Base-by-base conservation (phyloP, 1,284 basidiomycete genomes). In the Sparassis latifolia region DNA sequence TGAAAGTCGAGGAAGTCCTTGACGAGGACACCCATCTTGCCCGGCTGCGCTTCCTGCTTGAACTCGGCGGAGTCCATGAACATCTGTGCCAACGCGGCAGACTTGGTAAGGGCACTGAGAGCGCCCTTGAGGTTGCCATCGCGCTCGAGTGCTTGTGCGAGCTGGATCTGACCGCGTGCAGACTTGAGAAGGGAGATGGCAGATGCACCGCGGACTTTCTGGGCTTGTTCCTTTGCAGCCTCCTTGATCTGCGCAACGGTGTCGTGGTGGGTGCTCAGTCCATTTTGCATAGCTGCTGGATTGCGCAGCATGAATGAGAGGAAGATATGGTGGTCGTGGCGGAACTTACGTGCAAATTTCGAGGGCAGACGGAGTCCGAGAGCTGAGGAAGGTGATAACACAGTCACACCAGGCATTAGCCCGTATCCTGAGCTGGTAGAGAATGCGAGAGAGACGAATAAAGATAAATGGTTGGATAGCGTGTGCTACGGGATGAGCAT, bases 191-290 rank as follows among this genome's bases (percentile, higher is more conserved):
- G 73, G 5, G 75, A 68, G 33, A 76, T 61, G 9, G 81, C 68
- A 4, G 84, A 78, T 43, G 74, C 74, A 12, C 81, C 79, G 52
- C 78, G 76, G 51, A 75, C 72, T 51, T 69, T 77, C 46, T 73
- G 69, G 10, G 79, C 80, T 42, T 73, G 69, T 49, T 79, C 79
- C 62, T 75, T 82, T 7, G 79, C 82, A 60, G 71, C 77, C 47
- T 74, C 72, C 64, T 85, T 86, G 62, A 89, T 80, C 52, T 84
- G 82, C 38, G 74, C 67, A 48, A 82, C 74, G n/a, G 77, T 74
- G 27, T 45, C 49, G 33, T 64, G 62, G 42, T 62, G 62, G 29
- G 62, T 49, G 20, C 54, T 49, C 10, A 51, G 54, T 52, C 67
- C 67, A 65, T 70, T 69, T 55, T 64, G 67, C 65, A 64, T 64